Evolutionary conservation across 495 filamentous ascomycete genomes (phyloP).

Genomic region (Aspergillus ostianus): DNA sequence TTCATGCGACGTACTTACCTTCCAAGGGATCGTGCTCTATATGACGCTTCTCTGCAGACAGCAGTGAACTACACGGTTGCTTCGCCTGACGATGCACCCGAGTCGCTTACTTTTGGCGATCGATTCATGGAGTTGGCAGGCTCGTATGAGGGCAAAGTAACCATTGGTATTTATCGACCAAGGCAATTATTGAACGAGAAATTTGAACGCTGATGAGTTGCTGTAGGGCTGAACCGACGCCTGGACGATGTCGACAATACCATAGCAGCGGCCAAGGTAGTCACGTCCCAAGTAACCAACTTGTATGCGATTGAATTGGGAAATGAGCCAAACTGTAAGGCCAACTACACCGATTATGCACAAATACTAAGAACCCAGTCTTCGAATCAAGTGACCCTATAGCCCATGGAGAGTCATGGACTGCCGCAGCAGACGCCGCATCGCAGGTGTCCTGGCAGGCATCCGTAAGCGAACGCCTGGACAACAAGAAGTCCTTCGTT

Average conservation of each 20-base stretch:
- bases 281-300: constrained; percentile 44
- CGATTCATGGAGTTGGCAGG: constrained; percentile 54
- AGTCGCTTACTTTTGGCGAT: constrained; percentile 54
- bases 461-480: constrained; percentile 47
- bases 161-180: background rate
- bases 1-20: background rate
- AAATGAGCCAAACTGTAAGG: constrained; percentile 60
- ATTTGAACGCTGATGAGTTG: no score
- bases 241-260: constrained; percentile 56
- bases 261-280: constrained; percentile 51
- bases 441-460: constrained; percentile 57
- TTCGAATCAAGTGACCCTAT: constrained; percentile 43
- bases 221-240: constrained; percentile 54
- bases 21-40: constrained; percentile 50
- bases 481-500: constrained; percentile 41
- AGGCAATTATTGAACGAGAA: background rate
- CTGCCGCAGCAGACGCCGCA: constrained; percentile 47
- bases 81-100: constrained; percentile 50
- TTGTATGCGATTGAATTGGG: constrained; percentile 59
- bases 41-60: constrained; percentile 46
- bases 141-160: constrained; percentile 48
- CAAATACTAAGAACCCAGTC: constrained; percentile 5
- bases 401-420: constrained; percentile 51
- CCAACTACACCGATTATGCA: background rate
- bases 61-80: constrained; percentile 59